A percentile compares a stretch with the other conserved stretches of the same genome.
Conservation (phyloP, 768 basidiomycete genomes). For the Sistotremastrum suecicum region DNA sequence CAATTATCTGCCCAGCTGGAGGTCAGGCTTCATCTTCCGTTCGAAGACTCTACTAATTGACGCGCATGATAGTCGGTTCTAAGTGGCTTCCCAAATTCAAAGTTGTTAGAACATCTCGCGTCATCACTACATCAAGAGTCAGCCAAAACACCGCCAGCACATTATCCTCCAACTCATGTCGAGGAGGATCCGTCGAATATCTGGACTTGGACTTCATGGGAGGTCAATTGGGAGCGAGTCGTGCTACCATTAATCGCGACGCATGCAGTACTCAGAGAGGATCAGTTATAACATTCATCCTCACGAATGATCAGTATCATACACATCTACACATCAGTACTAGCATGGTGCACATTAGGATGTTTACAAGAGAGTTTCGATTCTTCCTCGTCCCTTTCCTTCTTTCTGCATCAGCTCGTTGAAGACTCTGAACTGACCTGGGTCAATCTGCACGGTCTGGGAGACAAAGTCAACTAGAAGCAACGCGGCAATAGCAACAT, state of each 20-base stretch:
- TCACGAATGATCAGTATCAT: background rate
- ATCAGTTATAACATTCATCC: too few species aligned
- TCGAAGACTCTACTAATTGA: background rate
- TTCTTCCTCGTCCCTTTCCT: slow-evolving; percentile 71
- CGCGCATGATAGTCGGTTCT: slow-evolving; percentile 34
- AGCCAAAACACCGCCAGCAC: slow-evolving; percentile 5
- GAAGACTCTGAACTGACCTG: slow-evolving; percentile 77
- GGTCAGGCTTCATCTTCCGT: slow-evolving; percentile 24
- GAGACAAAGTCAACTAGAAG: background rate
- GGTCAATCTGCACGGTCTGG: slow-evolving; percentile 87
- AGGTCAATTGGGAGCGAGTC: slow-evolving; percentile 67
- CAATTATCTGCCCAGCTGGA: slow-evolving; percentile 64
- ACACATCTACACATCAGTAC: background rate
- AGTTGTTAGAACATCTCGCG: slow-evolving; percentile 35
- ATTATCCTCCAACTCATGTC: slow-evolving; percentile 1
- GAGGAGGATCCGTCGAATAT: slow-evolving; percentile 12
- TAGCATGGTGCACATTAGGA: slow-evolving; percentile 8
- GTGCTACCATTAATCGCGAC: slow-evolving; percentile 42
- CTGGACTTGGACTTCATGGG: slow-evolving; percentile 66
- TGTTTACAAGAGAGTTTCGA: slow-evolving; percentile 43
- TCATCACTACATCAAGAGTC: slow-evolving; percentile 26
- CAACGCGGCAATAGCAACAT: background rate
- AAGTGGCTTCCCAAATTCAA: slow-evolving; percentile 42
- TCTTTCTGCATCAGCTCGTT: slow-evolving; percentile 86
- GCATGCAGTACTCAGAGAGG: slow-evolving; percentile 11